Evolutionary conservation across 208 protist species (phyloP), one percentile per base, ranked within the genome.

Genomic region (Leishmania aethiopica): DNA sequence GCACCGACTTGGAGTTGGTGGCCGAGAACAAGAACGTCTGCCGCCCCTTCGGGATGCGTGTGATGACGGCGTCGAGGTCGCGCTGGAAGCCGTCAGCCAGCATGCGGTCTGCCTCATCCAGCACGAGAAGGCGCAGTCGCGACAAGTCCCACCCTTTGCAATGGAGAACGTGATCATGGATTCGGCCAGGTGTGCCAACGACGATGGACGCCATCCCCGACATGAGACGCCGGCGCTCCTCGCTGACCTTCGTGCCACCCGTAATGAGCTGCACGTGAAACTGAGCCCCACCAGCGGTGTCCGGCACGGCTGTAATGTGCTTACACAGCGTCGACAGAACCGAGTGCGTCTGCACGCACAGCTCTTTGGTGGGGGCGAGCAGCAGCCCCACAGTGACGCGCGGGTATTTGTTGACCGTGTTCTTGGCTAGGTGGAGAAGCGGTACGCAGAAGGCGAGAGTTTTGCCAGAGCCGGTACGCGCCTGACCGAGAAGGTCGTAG

Each of bases 21-120:
- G 99, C 99, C 47, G 97, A 99, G 88, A 99, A 99, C 62, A 99
- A 85, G 45, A 99, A 94, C 35, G 98, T 99, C 88, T 99, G 99
- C 25, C 99, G 82, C 69, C 98, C 94, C 28, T 96, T 93, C 51
- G 98, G 92, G 32, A 98, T 85, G 32, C 70, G 79, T 37, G 90
- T 84, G 49, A 99, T 81, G 79, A 99, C 96, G 28, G 93, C 88
- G 70, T 94, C 96, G n/a, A 99, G 98, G 89, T 99, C 98, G 67
- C 96, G 96, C 87, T 99, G 98, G 83, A 99, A 99, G 77, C 99
- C 99, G 89, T 99, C 99, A 80, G 99, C 99, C 11, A 99, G 94
- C 98, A 99, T 99, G 73, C 99, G 93, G 88, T 99, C 99, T 1
- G 99, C 99, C 88, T 99, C 99, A 86, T 99, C 99, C n/a, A 99